Evolutionary conservation across 176 grass and related monocot species (phyloP).

Genomic region (Saccharum spontaneum): DNA sequence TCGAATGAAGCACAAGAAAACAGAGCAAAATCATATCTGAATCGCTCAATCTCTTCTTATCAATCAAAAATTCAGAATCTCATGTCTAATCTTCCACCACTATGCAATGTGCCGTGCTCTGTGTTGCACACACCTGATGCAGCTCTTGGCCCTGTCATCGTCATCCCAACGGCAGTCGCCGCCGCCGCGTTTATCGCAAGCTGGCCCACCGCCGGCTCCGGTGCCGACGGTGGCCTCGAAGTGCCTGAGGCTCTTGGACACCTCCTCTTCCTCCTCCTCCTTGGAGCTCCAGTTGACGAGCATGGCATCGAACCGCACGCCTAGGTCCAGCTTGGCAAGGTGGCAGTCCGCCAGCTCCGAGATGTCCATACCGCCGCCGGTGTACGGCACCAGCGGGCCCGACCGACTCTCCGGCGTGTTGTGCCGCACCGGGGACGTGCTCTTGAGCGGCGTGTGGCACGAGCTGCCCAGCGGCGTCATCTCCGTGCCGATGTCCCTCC

Average conservation of each 20-base stretch:
- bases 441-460: constrained; percentile 75
- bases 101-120: background rate
- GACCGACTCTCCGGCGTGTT: constrained; percentile 85
- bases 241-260: constrained; percentile 89
- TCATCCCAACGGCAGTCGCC: constrained; percentile 77
- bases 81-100: background rate
- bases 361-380: constrained; percentile 40
- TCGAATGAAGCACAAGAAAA: constrained; percentile 8
- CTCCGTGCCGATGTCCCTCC: constrained; percentile 66
- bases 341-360: constrained; percentile 71
- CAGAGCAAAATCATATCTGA: background rate
- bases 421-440: constrained; percentile 75
- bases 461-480: constrained; percentile 74
- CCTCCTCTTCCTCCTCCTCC: constrained; percentile 89
- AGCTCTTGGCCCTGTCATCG: constrained; percentile 90
- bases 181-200: constrained; percentile 46
- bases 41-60: background rate
- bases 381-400: constrained; percentile 66
- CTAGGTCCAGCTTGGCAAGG: constrained; percentile 83
- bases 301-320: constrained; percentile 68
- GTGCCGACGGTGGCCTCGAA: constrained; percentile 50
- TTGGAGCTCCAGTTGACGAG: constrained; percentile 78
- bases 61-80: background rate
- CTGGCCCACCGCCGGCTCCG: background rate
- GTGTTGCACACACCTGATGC: constrained; percentile 59